Conservation (phyloP, 2,329 filamentous ascomycete genomes). For the Corniculantispora saksenae region DNA sequence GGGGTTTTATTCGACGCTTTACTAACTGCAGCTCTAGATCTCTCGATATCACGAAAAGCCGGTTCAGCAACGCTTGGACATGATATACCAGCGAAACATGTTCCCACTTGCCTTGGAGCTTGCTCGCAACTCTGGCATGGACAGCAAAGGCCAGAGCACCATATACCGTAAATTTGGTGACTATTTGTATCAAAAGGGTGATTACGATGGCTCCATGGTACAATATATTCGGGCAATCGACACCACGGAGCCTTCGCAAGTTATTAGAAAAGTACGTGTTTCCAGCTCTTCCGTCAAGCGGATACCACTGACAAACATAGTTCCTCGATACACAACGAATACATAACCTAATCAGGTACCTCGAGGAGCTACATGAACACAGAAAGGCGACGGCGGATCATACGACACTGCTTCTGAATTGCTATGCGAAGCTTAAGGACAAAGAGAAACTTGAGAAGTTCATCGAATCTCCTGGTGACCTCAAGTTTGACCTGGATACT, state of each 20-base stretch:
- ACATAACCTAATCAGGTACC: conserved; percentile 94
- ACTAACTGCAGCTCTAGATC: conserved; percentile 51
- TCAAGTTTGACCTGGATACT: conserved; percentile 96
- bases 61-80: conserved; percentile 86
- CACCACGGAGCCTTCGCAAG: conserved; percentile 92
- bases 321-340: conserved; percentile 97
- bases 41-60: conserved; percentile 88
- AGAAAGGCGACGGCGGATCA: conserved; percentile 92
- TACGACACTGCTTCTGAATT: conserved; percentile 91
- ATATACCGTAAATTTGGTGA: conserved; percentile 95
- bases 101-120: conserved; percentile 90
- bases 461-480: conserved; percentile 90
- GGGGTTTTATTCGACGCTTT: neutral
- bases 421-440: conserved; percentile 97
- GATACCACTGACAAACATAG: conserved; percentile 44
- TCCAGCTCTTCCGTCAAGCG: rapidly evolving
- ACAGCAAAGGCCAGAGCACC: conserved; percentile 77
- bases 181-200: conserved; percentile 89
- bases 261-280: conserved; percentile 80
- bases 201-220: conserved; percentile 98
- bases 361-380: conserved; percentile 94
- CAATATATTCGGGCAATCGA: conserved; percentile 97
- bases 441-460: conserved; percentile 95
- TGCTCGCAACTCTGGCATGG: conserved; percentile 84
- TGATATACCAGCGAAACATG: conserved; percentile 90